Evolutionary conservation across 2,329 filamentous ascomycete genomes (phyloP).

Genomic region (Bipolaris oryzae): DNA sequence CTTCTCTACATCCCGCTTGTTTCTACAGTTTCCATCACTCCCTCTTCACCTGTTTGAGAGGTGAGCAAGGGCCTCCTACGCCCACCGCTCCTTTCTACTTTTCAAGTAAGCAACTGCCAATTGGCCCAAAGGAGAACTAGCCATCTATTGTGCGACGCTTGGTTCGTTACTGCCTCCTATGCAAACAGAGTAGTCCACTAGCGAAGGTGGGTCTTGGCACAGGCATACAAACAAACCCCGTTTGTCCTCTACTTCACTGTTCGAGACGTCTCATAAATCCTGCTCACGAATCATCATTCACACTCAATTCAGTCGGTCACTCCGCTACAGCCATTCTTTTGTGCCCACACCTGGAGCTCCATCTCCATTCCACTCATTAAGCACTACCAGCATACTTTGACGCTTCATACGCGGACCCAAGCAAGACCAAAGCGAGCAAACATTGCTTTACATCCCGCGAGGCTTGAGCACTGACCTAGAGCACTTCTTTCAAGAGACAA

Average conservation of each 20-base stretch:
- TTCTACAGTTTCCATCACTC: not conserved
- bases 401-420: constrained; percentile 21
- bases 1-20: not conserved
- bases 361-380: constrained; percentile 47
- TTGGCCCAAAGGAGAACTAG: not conserved
- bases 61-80: not conserved
- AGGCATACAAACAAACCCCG: constrained; percentile 28
- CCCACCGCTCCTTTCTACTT: not conserved
- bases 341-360: constrained; percentile 31
- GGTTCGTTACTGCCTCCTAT: constrained; percentile 28
- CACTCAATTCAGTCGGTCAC: constrained; percentile 12
- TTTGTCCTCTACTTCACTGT: constrained; percentile 13
- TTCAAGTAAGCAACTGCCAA: not conserved
- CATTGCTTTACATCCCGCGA: not conserved
- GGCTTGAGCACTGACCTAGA: not conserved
- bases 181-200: constrained; percentile 27
- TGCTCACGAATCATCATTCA: constrained; percentile 19
- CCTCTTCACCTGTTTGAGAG: not conserved
- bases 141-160: constrained; percentile 15
- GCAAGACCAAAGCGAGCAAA: constrained; percentile 18
- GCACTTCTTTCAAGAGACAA: constrained; percentile 1
- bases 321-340: constrained; percentile 27
- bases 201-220: constrained; percentile 31
- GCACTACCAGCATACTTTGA: constrained; percentile 28
- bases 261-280: constrained; percentile 19